A percentile compares a stretch with the other conserved stretches of the same genome.
phyloP scores from a whole-genome alignment of 768 basidiomycete genomes.

The Sarcodon sp. region DNA sequence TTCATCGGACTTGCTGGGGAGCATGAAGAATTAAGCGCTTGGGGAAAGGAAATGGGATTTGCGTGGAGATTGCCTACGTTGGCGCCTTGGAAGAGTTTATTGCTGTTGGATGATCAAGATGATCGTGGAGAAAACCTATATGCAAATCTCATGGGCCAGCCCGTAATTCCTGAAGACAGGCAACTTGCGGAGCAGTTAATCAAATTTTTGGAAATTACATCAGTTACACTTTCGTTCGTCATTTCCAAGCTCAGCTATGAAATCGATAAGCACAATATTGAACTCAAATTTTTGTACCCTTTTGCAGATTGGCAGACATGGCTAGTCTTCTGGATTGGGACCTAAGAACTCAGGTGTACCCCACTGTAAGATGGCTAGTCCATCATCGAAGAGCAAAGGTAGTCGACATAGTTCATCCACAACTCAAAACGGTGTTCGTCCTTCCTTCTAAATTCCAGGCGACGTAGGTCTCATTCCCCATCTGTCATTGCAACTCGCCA shows the following conservation, averaged over 20 bases:
- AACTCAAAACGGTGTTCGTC: slow-evolving; percentile 73
- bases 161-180: slow-evolving; percentile 46
- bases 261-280: neutral
- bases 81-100: slow-evolving; percentile 84
- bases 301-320: slow-evolving; percentile 59
- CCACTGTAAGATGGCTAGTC: slow-evolving; percentile 87
- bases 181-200: slow-evolving; percentile 58
- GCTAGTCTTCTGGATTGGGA: slow-evolving; percentile 76
- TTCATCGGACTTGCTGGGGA: slow-evolving; percentile 36
- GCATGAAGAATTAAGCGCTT: slow-evolving; percentile 24
- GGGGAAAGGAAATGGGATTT: slow-evolving; percentile 58
- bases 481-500: neutral
- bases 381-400: slow-evolving; percentile 84
- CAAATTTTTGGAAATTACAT: slow-evolving; percentile 62
- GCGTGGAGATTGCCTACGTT: slow-evolving; percentile 68
- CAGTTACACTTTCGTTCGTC: slow-evolving; percentile 66
- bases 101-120: slow-evolving; percentile 52
- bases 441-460: slow-evolving; percentile 51
- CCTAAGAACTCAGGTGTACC: slow-evolving; percentile 70
- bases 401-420: slow-evolving; percentile 71
- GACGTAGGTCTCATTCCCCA: slow-evolving; percentile 31
- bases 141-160: slow-evolving; percentile 43
- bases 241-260: neutral
- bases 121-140: slow-evolving; percentile 38
- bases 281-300: neutral